phyloP scores from a whole-genome alignment of 805 yeast species.

The Candida qinlingensis region DNA sequence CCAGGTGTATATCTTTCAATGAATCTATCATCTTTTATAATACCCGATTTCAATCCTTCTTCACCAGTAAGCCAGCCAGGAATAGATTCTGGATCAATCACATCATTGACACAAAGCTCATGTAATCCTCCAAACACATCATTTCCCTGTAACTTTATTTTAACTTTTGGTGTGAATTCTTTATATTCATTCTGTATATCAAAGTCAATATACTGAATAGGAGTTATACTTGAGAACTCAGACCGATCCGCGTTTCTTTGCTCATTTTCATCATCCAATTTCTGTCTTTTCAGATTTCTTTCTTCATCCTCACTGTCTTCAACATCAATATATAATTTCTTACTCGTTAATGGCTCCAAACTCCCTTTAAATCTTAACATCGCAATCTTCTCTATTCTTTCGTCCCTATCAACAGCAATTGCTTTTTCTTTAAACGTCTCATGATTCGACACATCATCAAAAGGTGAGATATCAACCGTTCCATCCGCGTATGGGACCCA shows the following conservation, averaged over 20 bases:
- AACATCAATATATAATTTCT: slow-evolving; percentile 35
- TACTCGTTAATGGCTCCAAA: slow-evolving; percentile 29
- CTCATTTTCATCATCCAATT: slow-evolving; percentile 10
- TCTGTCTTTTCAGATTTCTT: slow-evolving; percentile 4
- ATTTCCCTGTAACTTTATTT: slow-evolving; percentile 45
- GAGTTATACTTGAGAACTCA: slow-evolving; percentile 49
- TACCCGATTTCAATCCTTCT: slow-evolving; percentile 38
- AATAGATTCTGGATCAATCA: slow-evolving; percentile 46
- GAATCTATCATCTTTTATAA: slow-evolving; percentile 29
- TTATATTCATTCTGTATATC: slow-evolving; percentile 30
- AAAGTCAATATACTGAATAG: slow-evolving; percentile 49
- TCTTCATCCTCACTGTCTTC: slow-evolving; percentile 12
- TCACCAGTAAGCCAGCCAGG: slow-evolving; percentile 84
- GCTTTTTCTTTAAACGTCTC: slow-evolving; percentile 24
- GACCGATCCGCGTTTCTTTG: slow-evolving; percentile 19
- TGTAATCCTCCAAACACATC: slow-evolving; percentile 80
- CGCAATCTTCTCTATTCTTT: slow-evolving; percentile 39
- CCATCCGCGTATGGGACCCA: slow-evolving; percentile 75
- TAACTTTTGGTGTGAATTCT: slow-evolving; percentile 18
- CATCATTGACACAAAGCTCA: slow-evolving; percentile 47
- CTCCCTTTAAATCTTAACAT: slow-evolving; percentile 60
- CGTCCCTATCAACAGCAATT: slow-evolving; percentile 12
- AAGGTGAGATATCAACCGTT: slow-evolving; percentile 58
- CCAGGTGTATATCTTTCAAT: background rate
- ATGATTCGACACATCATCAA: slow-evolving; percentile 42